These are phyloP conservation scores for Mrakia blollopis DNA, from an alignment of 768 basidiomycete genomes.

Conservation along the genomic window DNA sequence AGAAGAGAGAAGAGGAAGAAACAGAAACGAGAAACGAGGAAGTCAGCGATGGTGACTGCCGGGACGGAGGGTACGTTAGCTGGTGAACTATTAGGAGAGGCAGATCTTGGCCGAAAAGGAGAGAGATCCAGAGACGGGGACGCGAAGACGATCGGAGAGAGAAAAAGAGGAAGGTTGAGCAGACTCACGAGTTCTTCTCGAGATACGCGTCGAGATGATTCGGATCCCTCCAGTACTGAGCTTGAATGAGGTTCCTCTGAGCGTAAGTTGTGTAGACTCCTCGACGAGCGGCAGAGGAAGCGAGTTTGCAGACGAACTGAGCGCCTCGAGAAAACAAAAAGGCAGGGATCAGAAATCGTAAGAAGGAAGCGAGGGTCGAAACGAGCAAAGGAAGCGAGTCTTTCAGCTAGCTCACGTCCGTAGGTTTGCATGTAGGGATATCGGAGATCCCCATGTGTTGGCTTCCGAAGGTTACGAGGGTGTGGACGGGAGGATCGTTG, in stretches of 20 bases:
- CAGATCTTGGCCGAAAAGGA: conserved; percentile 52
- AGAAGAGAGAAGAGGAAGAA: not conserved
- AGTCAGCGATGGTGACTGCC: not conserved
- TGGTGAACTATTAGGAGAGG: too few relatives aligned
- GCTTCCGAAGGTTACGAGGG: conserved; percentile 59
- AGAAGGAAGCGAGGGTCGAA: not conserved
- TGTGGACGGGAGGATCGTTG: conserved; percentile 67
- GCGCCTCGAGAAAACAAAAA: not conserved
- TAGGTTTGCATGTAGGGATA: conserved; percentile 59
- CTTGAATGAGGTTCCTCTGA: conserved; percentile 72
- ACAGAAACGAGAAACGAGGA: not conserved
- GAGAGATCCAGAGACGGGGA: conserved; percentile 50
- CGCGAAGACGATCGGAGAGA: not conserved
- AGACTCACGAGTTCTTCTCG: conserved; percentile 43
- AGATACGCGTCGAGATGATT: conserved; percentile 58
- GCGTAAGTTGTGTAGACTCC: conserved; percentile 72
- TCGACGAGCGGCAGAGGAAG: conserved; percentile 56
- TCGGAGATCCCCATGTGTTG: conserved; percentile 49
- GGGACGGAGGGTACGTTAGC: too few relatives aligned
- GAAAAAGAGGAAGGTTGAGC: not conserved
- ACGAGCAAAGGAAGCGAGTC: not conserved
- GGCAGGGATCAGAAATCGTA: too few relatives aligned
- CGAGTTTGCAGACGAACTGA: conserved; percentile 59
- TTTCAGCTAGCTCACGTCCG: conserved; percentile 49
- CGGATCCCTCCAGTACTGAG: conserved; percentile 81